Conservation (phyloP, 345 rosid species). For the Lepidium africanum region DNA sequence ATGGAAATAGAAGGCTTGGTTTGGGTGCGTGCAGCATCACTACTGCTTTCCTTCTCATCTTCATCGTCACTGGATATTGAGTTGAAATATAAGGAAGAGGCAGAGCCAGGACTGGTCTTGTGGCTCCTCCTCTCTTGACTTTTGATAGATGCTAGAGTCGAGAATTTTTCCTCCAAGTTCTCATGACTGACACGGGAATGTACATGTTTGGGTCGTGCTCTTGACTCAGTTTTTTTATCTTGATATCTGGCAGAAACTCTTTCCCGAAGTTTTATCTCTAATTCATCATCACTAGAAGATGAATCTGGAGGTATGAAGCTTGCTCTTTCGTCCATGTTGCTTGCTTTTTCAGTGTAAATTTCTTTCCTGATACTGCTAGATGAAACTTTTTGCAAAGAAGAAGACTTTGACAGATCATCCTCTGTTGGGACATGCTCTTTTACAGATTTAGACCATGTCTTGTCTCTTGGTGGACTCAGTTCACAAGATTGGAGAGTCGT, state of each 20-base stretch:
- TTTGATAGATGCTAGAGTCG: conserved; percentile 26
- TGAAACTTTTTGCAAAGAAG: conserved; percentile 24
- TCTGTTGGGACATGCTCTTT: conserved; percentile 25
- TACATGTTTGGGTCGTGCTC: conserved; percentile 26
- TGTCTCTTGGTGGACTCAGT: conserved; percentile 24
- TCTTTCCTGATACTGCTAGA: conserved; percentile 30
- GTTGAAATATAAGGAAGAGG: conserved; percentile 10
- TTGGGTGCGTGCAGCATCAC: not conserved
- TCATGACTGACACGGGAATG: conserved; percentile 33
- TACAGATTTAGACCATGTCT: conserved; percentile 26
- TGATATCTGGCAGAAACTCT: conserved; percentile 19
- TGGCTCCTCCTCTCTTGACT: conserved; percentile 15
- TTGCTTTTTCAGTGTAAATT: conserved; percentile 19
- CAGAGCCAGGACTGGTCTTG: conserved; percentile 10
- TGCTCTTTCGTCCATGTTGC: conserved; percentile 20
- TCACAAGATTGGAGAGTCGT: conserved; percentile 41
- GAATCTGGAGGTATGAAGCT: conserved; percentile 23
- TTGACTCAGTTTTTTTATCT: conserved; percentile 31
- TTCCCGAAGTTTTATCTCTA: conserved; percentile 25
- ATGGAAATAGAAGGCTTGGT: conserved; percentile 25
- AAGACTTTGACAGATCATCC: conserved; percentile 18
- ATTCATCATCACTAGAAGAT: conserved; percentile 33
- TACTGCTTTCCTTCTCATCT: conserved; percentile 4
- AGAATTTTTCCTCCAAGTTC: conserved; percentile 29
- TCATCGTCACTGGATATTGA: conserved; percentile 22